A percentile compares a stretch with the other conserved stretches of the same genome.
Evolutionary conservation across 768 basidiomycete species (phyloP).

Genomic region (Trametes cinnabarina): DNA sequence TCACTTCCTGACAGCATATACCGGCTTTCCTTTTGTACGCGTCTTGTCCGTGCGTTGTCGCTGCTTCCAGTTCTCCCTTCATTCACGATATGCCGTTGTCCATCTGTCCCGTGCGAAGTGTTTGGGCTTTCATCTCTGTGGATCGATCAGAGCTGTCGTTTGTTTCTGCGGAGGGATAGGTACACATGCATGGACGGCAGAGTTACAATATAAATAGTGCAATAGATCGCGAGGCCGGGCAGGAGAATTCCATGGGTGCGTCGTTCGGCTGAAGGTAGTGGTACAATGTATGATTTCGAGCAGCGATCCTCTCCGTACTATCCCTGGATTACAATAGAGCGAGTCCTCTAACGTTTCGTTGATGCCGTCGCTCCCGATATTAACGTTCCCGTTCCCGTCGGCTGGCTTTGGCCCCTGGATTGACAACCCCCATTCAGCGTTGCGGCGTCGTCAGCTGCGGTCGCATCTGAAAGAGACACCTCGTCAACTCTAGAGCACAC

Average conservation of each 20-base stretch:
- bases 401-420: not conserved
- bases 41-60: not conserved
- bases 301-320: not conserved
- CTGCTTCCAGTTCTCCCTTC: not conserved
- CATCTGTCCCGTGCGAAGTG: too few relatives aligned
- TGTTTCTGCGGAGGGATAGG: constrained; percentile 1
- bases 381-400: too few relatives aligned
- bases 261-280: not conserved
- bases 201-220: constrained; percentile 12
- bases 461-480: constrained; percentile 31
- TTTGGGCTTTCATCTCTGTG: too few relatives aligned
- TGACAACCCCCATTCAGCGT: constrained; percentile 1
- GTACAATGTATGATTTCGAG: constrained; percentile 8
- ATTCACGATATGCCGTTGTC: constrained; percentile 1
- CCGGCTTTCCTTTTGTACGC: not conserved
- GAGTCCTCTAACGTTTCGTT: not conserved
- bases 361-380: too few relatives aligned
- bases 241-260: not conserved
- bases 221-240: not conserved
- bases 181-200: constrained; percentile 11
- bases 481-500: not conserved
- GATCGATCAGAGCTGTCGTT: not conserved
- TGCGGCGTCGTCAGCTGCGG: constrained; percentile 40
- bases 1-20: not conserved
- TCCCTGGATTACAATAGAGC: constrained; percentile 16